Percentiles rank a stretch among this genome's conserved stretches.
phyloP scores from a whole-genome alignment of 805 yeast genomes.

The Jamesozyma spencerorum region DNA sequence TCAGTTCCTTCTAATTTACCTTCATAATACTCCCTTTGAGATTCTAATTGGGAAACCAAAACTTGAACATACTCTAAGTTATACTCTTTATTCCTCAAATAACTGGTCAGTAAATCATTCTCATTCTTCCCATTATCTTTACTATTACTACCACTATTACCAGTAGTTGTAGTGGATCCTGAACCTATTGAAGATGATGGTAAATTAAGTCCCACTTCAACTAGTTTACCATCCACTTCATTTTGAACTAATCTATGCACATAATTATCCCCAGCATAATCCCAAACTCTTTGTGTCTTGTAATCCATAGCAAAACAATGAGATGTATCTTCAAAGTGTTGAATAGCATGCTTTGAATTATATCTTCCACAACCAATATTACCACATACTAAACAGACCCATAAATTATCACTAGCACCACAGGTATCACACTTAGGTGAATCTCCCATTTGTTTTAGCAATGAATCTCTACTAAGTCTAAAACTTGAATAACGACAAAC shows the following conservation, averaged over 20 bases:
- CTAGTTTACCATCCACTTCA: slow-evolving; percentile 81
- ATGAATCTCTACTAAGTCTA: slow-evolving; percentile 21
- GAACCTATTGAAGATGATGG: not conserved
- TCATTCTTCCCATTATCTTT: slow-evolving; percentile 9
- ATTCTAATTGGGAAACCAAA: slow-evolving; percentile 69
- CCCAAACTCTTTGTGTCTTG: slow-evolving; percentile 83
- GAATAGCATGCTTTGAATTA: slow-evolving; percentile 74
- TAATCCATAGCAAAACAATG: slow-evolving; percentile 92
- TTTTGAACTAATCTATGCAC: slow-evolving; percentile 81
- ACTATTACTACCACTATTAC: not conserved
- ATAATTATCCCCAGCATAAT: slow-evolving; percentile 82
- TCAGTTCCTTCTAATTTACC: slow-evolving; percentile 29
- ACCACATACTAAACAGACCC: slow-evolving; percentile 90
- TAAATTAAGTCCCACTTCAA: slow-evolving; percentile 41
- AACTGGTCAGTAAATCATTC: slow-evolving; percentile 9
- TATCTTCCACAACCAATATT: slow-evolving; percentile 88
- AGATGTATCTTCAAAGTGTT: slow-evolving; percentile 65
- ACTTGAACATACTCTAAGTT: slow-evolving; percentile 76
- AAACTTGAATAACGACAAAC: slow-evolving; percentile 72
- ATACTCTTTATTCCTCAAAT: slow-evolving; percentile 43
- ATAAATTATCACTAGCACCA: slow-evolving; percentile 49
- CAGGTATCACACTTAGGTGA: slow-evolving; percentile 45
- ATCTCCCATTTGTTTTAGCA: slow-evolving; percentile 23
- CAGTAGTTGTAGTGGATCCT: not conserved
- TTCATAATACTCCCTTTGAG: slow-evolving; percentile 80